Base-by-base conservation (phyloP, 2,329 filamentous ascomycete species). In the Monosporascus sp. region DNA sequence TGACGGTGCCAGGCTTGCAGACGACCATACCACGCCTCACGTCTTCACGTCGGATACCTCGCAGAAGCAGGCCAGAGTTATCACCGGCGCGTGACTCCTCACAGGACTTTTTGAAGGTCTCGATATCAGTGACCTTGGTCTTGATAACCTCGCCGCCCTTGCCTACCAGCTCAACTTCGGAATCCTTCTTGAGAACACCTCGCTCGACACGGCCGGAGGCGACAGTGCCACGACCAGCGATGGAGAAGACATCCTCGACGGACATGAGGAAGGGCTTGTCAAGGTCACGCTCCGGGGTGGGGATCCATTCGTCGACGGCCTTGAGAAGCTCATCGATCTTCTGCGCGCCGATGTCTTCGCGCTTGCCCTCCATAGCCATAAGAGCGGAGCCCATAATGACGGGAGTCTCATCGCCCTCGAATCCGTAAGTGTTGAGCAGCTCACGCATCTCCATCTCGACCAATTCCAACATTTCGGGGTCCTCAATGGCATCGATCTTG, bases 401-500 rank as follows among this genome's bases (percentile, higher is more conserved):
- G 59, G 94, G 94, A 49, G 94, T 99, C 52, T 97, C 90, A 67
- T 99, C 95, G 65, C 94, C 94, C 76, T 99, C 94, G 72, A 99
- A 99, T 58, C 91, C 92, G 75, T 99, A 99, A 65, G 85, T 87
- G 67, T 70, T 84, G 56, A 99, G 87, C 52, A 99, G 86, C 78
- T 99, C 94, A 69, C 94, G 90, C 94, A 99, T 99, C 81, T 99
- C 94, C 88, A 99, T 96, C 84, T 99, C 94, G 71, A 99, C 94
- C 55, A 99, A 89, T 79, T 99, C 94, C 85, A 99, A 84, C 94
- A 99, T 99, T 78, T 99, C 94, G 58, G 90, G 89, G 79, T 99
- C 94, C 65, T 97, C 93, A 58, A 99, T 85, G 61, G 91, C 90
- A 73, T 99, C 94, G 71, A 97, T 83, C 84, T 99, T 99, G 89